Percentiles rank a stretch among this genome's conserved stretches.
phyloP scores from a whole-genome alignment of 768 basidiomycete species.

The Fomitopsis pulvina region DNA sequence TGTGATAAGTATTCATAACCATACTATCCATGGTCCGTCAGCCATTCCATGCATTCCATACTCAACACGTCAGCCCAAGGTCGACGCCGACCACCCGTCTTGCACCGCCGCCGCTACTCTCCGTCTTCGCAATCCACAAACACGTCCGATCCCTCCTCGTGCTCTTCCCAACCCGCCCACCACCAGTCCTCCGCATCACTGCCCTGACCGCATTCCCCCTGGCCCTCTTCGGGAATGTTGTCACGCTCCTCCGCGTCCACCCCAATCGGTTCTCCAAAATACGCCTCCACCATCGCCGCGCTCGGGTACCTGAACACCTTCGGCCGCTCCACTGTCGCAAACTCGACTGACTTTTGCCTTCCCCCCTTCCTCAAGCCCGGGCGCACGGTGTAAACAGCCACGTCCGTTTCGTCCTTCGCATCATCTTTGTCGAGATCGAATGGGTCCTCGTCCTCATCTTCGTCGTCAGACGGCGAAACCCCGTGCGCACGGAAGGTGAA shows the following conservation, averaged over 20 bases:
- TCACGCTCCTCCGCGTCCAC: background rate
- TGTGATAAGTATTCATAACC: no score
- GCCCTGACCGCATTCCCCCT: background rate
- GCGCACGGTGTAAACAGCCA: constrained; percentile 3
- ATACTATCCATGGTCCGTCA: no score
- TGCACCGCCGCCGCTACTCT: no score
- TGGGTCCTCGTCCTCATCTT: constrained; percentile 10
- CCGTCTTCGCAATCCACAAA: background rate
- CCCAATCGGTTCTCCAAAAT: background rate
- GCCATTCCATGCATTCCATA: no score
- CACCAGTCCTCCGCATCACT: constrained; percentile 2
- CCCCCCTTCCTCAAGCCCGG: background rate
- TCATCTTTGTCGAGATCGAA: constrained; percentile 7
- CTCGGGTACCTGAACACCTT: constrained; percentile 21
- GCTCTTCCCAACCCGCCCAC: constrained; percentile 5
- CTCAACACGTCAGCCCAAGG: no score
- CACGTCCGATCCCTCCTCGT: background rate
- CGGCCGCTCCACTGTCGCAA: constrained; percentile 11
- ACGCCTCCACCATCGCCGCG: constrained; percentile 9
- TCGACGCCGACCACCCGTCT: no score
- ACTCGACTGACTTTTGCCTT: constrained; percentile 17
- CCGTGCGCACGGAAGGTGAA: background rate
- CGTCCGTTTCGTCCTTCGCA: constrained; percentile 8
- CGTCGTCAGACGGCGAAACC: constrained; percentile 8
- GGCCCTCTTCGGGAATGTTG: background rate